Base-by-base conservation (phyloP, 176 grass and related monocot species). In the Aegilops bicornis region DNA sequence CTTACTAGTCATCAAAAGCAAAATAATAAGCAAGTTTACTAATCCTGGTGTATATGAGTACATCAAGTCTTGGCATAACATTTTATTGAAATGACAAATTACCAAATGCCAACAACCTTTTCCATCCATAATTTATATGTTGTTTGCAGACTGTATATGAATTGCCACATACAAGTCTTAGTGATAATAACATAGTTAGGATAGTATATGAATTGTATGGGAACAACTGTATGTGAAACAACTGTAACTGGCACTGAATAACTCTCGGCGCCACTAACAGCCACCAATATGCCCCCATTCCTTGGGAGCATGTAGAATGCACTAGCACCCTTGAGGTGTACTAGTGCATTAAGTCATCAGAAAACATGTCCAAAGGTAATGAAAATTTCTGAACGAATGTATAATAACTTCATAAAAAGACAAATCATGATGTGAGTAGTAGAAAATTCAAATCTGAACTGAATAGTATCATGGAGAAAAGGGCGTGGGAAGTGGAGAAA, bases 11-110 rank as follows among this genome's bases (percentile, higher is more conserved):
- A 65, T 52, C 40, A 29, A 83, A 59, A 70, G 6, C 42, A 61
- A 73, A 71, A 72, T 39, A 84, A 77, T 77, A 25, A 10, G 11
- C 17, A 84, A 27, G 48, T 69, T 85, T 37, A 78, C n/a, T 78
- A 58, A 39, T 19, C 6, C 36, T 40, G 63, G 63, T 31, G 10
- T 42, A 79, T 47, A 86, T 22, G 63, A 31, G 32, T 79, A 79
- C 48, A 86, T 59, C 33, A 58, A 69, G 30, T 69, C 11, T 71
- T 60, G 8, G 37, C n/a, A 24, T 15, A 64, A 42, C 7, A 63
- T 42, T 37, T 10, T 63, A 64, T 79, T 79, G 36, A 29, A 79
- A 79, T 79, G 40, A 19, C 8, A 79, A 79, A 42, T 17, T 25
- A 79, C 33, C 13, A 63, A 63, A 63, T 79, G 35, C 24, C 33